phyloP scores from a whole-genome alignment of 2,329 filamentous ascomycete species.

The Phaeosphaeriaceae sp. region DNA sequence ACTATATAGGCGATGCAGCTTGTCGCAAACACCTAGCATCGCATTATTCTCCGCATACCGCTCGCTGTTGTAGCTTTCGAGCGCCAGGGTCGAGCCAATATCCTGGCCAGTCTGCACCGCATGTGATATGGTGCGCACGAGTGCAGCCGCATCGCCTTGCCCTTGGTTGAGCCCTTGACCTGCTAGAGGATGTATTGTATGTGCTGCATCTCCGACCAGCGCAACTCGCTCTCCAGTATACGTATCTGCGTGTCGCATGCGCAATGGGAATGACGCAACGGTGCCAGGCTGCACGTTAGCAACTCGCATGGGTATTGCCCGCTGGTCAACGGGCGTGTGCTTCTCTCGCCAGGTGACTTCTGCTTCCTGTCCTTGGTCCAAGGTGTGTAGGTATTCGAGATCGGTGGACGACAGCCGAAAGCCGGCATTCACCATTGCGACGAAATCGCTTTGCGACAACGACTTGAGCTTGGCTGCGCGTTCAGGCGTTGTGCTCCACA shows the following conservation, averaged over 20 bases:
- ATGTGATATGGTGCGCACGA: conserved; percentile 76
- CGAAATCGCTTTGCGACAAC: conserved; percentile 74
- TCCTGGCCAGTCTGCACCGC: conserved; percentile 86
- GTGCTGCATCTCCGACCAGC: conserved; percentile 91
- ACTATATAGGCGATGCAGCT: conserved; percentile 92
- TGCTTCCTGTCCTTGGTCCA: conserved; percentile 61
- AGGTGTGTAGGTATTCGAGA: conserved; percentile 80
- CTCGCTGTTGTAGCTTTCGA: conserved; percentile 82
- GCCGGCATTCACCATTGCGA: conserved; percentile 89
- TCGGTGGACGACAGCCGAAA: conserved; percentile 84
- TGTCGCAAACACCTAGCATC: conserved; percentile 81
- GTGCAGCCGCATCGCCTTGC: conserved; percentile 83
- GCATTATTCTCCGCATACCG: conserved; percentile 82
- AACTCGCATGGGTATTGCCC: conserved; percentile 68
- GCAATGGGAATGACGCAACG: conserved; percentile 88
- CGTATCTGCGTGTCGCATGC: conserved; percentile 89
- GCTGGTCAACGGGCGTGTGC: conserved; percentile 65
- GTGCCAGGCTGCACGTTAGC: conserved; percentile 77
- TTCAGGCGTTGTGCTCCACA: conserved; percentile 90
- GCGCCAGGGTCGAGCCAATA: conserved; percentile 76
- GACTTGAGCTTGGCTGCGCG: conserved; percentile 81
- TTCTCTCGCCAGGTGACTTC: conserved; percentile 84
- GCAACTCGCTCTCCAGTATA: conserved; percentile 92
- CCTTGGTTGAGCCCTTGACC: conserved; percentile 96
- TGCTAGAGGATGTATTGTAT: conserved; percentile 92